A percentile compares a stretch with the other conserved stretches of the same genome.
phyloP scores from a whole-genome alignment of 169 alveolate species.

The Plasmodium yoelii region DNA sequence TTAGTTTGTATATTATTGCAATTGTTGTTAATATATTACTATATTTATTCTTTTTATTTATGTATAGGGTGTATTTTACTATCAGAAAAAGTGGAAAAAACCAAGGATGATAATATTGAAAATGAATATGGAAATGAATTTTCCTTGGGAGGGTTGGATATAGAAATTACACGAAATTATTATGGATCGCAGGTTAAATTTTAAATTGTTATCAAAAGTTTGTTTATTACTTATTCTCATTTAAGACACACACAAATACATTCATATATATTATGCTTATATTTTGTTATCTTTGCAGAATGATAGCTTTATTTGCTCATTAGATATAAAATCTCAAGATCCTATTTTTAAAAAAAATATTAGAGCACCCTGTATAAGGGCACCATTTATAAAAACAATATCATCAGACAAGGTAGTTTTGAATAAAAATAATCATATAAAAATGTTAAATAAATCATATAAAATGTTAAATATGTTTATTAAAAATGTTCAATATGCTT shows the following conservation, averaged over 20 bases:
- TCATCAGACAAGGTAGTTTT: slow-evolving; percentile 44
- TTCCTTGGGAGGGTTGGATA: slow-evolving; percentile 67
- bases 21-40: background rate
- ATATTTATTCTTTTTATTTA: background rate
- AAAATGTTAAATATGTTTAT: no score
- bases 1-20: background rate
- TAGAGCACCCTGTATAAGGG: slow-evolving; percentile 58
- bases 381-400: slow-evolving; percentile 54
- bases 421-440: background rate
- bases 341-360: slow-evolving; percentile 35
- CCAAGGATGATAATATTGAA: slow-evolving; percentile 14
- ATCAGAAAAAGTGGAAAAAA: slow-evolving; percentile 54
- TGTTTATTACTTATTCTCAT: background rate
- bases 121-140: slow-evolving; percentile 29
- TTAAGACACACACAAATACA: background rate
- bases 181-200: slow-evolving; percentile 64
- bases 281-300: slow-evolving; percentile 14
- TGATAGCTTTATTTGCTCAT: slow-evolving; percentile 70
- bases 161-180: slow-evolving; percentile 34
- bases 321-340: slow-evolving; percentile 31
- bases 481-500: background rate
- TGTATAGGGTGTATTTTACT: slow-evolving; percentile 54
- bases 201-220: background rate
- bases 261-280: background rate
- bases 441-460: background rate